These are phyloP conservation scores for Nasturtium officinale DNA, from an alignment of 345 rosid species.

Conservation along the genomic window DNA sequence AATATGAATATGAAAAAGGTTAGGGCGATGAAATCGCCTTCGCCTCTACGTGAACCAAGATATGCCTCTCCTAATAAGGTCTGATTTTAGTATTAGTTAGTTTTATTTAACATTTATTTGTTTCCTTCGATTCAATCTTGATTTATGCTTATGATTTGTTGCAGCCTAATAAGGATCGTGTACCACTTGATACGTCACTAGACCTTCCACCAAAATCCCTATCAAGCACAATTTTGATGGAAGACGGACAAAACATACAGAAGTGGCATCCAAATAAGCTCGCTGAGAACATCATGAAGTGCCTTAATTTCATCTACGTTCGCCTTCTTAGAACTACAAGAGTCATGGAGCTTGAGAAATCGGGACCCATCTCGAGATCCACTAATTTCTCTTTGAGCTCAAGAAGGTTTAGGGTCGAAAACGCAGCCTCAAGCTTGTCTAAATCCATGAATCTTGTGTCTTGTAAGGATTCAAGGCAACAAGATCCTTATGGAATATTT, in stretches of 20 bases:
- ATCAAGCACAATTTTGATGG: slow-evolving; percentile 53
- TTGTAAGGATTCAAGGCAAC: slow-evolving; percentile 76
- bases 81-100: not conserved
- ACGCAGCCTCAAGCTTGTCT: slow-evolving; percentile 44
- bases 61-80: slow-evolving; percentile 77
- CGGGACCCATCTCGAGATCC: slow-evolving; percentile 68
- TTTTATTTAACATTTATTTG: not conserved
- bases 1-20: slow-evolving; percentile 44
- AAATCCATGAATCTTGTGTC: slow-evolving; percentile 55
- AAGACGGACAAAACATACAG: slow-evolving; percentile 59
- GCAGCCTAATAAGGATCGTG: slow-evolving; percentile 65
- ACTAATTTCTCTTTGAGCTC: slow-evolving; percentile 55
- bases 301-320: slow-evolving; percentile 72
- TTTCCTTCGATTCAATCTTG: not conserved
- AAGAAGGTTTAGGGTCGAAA: slow-evolving; percentile 77
- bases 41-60: slow-evolving; percentile 71
- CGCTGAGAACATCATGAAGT: slow-evolving; percentile 82
- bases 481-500: slow-evolving; percentile 84
- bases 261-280: slow-evolving; percentile 84
- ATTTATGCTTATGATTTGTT: slow-evolving; percentile 6
- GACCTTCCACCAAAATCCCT: slow-evolving; percentile 61
- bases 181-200: slow-evolving; percentile 45
- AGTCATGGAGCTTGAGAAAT: slow-evolving; percentile 77
- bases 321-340: slow-evolving; percentile 85
- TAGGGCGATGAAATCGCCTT: slow-evolving; percentile 58